Evolutionary conservation across 768 basidiomycete species (phyloP), one percentile per base, ranked within the genome.

Genomic region (Leccinellum luteum): DNA sequence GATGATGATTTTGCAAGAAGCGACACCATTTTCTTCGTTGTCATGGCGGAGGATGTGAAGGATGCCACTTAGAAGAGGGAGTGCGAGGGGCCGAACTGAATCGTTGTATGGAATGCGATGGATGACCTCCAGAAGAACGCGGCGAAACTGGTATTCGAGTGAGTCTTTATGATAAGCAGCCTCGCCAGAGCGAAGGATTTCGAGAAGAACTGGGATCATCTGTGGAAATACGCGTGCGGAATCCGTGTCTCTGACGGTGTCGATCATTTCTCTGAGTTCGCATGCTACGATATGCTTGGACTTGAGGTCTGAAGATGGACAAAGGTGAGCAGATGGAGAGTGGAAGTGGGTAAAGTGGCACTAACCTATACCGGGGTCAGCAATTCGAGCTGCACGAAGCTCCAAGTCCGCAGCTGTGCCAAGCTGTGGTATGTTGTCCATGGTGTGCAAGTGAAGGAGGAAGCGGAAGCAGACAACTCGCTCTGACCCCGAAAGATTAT

Each of bases 11-110:
- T 98, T 98, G 81, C 94, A 92, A 55, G 89, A 90, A 2, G 86
- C 81, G 31, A 89, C 81, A 3, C 92, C 97, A 67, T 94, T 95
- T 70, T 99, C 97, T 74, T 99, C 97, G 69, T 97, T 98, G 76
- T 99, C 97, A 62, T 83, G 77, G 25, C 89, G 86, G 30, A 98
- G 79, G 52, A 94, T 78, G 60, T 92, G 81, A 35, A 98, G 79
- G 85, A 97, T 86, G 52, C 92, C 86, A 54, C 79, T 79, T 70
- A 90, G 89, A 47, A 98, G 82, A 2, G 80, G 69, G 14, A 80
- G 74, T 17, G 85, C 80, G 60, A 90, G 87, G 52, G 81, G 79
- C 41, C 89, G 83, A 21, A 94, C 77, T n/a, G 81, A 76, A 54
- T 98, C 97, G 53, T 83, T 84, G 41, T 86, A 81, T 0, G 94